Base-by-base conservation (phyloP, 495 filamentous ascomycete genomes). In the Tuber umbilicatum region DNA sequence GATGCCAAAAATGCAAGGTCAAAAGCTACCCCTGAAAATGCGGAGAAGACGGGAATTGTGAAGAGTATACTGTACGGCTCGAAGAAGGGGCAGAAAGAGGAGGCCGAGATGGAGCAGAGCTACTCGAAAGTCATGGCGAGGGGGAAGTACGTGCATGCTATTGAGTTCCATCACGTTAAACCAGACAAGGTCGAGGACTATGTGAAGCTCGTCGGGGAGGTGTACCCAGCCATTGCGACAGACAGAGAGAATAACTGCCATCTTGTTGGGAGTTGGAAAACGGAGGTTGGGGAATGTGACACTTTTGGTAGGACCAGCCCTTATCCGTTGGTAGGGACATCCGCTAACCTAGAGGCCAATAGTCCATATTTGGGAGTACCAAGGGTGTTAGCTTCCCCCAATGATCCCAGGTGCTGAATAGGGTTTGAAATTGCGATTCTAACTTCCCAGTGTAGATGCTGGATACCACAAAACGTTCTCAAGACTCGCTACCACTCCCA, bases 301-400 rank as follows among this genome's bases (percentile, higher is more conserved):
- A 97, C 94, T 0, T 99, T 99, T 85, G 91, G 95, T 98, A 88
- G 55, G 55, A 37, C 88, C 84, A 38, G 21, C n/a, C 35, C 42
- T 35, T 43, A 17, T 70, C 64, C 41, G 14, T 27, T 45, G 41
- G 23, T 71, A 19, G 40, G 40, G 60, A 70, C 27, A 74, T 72
- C 9, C 40, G 37, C 39, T 50, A 69, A 79, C 23, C 27, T 73
- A 75, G 73, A 40, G 76, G 38, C 38, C 35, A 17, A 71, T 73
- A 93, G 95, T 99, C 41, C 95, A 99, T 84, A 99, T 99, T 83
- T 99, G 95, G 95, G 95, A 99, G 85, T 99, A 99, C 84, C 93
- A 98, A 84, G 91, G 93, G 79, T 99, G 97, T 81, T n/a, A 73
- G 71, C 47, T n/a, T 50, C 12, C 67, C 27, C 50, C 5, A 31